Conservation (phyloP, 2,329 filamentous ascomycete species). For the Cryphonectria carpinicola region DNA sequence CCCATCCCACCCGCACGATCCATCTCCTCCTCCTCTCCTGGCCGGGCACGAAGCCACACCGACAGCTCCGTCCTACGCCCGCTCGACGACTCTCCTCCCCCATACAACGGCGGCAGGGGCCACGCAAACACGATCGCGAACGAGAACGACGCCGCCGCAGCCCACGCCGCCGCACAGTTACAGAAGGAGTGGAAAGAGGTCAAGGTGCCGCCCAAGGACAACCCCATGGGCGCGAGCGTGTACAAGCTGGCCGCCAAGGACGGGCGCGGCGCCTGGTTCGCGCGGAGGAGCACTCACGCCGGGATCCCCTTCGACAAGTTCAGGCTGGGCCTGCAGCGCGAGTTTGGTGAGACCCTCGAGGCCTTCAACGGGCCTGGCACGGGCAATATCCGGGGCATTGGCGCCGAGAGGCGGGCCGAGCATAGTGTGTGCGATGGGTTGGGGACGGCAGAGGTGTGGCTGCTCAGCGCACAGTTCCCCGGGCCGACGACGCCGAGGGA, state of each 20-base stretch:
- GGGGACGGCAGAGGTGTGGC: constrained; percentile 74
- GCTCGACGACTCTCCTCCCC: constrained; percentile 54
- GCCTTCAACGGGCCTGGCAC: constrained; percentile 64
- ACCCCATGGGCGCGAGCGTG: constrained; percentile 75
- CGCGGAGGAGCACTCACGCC: constrained; percentile 79
- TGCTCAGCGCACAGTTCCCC: constrained; percentile 87
- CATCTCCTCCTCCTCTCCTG: constrained; percentile 52
- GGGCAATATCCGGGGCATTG: constrained; percentile 82
- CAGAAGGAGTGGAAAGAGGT: constrained; percentile 87
- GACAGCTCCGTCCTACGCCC: constrained; percentile 56
- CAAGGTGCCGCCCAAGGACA: constrained; percentile 72
- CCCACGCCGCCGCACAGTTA: constrained; percentile 51
- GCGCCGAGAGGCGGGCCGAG: constrained; percentile 76
- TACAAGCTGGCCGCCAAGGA: constrained; percentile 82
- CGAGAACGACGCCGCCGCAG: constrained; percentile 39
- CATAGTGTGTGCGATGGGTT: constrained; percentile 59
- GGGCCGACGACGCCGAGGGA: constrained; percentile 86
- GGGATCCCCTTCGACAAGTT: constrained; percentile 77
- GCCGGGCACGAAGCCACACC: constrained; percentile 53
- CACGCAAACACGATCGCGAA: constrained; percentile 32
- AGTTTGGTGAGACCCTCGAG: constrained; percentile 75
- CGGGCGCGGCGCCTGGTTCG: constrained; percentile 88
- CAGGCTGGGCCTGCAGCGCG: constrained; percentile 74
- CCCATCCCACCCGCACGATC: constrained; percentile 58
- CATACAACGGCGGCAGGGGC: constrained; percentile 50